Evolutionary conservation across 345 rosid genomes (phyloP).

Genomic region (Citrus trifoliata): DNA sequence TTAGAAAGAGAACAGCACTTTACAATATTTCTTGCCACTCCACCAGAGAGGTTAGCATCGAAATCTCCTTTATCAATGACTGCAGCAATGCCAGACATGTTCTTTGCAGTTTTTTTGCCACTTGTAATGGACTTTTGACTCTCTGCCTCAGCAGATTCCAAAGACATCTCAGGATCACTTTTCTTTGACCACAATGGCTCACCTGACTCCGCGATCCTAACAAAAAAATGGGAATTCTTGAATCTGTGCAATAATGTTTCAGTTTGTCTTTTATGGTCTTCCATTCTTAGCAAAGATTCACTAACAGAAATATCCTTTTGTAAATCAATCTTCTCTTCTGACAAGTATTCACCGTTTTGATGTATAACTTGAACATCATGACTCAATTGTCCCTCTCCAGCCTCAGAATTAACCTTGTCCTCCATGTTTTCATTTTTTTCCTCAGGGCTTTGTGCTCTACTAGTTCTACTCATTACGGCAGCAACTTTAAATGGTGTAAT

Average conservation of each 20-base stretch:
- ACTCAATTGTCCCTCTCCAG: constrained; percentile 46
- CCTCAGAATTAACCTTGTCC: constrained; percentile 25
- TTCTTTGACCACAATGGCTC: constrained; percentile 87
- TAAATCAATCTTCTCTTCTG: constrained; percentile 47
- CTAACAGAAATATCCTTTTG: constrained; percentile 60
- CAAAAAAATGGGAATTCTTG: constrained; percentile 92
- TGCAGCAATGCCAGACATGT: constrained; percentile 42
- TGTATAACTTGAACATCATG: constrained; percentile 33
- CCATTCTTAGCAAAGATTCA: constrained; percentile 84
- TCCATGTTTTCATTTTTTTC: constrained; percentile 49
- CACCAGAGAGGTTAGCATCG: constrained; percentile 74
- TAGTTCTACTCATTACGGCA: constrained; percentile 78
- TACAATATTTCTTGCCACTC: constrained; percentile 75
- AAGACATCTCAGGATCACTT: constrained; percentile 31
- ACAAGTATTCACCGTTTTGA: constrained; percentile 50
- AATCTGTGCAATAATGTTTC: constrained; percentile 71
- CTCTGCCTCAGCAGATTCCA: constrained; percentile 34
- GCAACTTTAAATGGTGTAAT: constrained; percentile 94
- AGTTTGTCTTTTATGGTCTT: constrained; percentile 72
- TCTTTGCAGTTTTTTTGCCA: constrained; percentile 26
- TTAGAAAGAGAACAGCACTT: constrained; percentile 77
- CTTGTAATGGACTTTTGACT: constrained; percentile 17
- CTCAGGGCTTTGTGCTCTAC: constrained; percentile 48
- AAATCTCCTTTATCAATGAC: constrained; percentile 80
- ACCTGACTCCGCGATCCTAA: constrained; percentile 81